Conservation (phyloP, 768 basidiomycete genomes). For the Amanita exitialis region DNA sequence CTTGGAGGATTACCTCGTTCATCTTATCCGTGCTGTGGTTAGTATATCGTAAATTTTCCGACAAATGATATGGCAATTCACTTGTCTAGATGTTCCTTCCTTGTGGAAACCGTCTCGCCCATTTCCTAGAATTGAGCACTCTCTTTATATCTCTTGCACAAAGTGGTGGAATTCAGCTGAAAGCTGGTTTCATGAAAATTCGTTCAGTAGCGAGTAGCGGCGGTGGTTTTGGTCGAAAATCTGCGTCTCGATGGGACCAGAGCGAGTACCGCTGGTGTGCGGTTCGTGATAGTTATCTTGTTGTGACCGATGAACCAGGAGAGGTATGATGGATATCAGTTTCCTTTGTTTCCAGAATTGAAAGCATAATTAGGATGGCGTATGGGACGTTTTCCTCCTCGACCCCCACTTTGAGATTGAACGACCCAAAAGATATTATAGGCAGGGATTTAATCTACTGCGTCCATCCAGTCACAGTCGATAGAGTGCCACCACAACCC, state of each 20-base stretch:
- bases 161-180: slow-evolving; percentile 80
- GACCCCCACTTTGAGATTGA: slow-evolving; percentile 85
- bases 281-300: slow-evolving; percentile 85
- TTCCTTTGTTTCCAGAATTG: slow-evolving; percentile 1
- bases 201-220: slow-evolving; percentile 41
- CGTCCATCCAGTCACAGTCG: slow-evolving; percentile 16
- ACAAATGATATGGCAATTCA: background rate
- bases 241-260: slow-evolving; percentile 44
- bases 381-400: slow-evolving; percentile 92
- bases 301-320: slow-evolving; percentile 79
- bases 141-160: slow-evolving; percentile 73
- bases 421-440: slow-evolving; percentile 83
- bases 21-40: slow-evolving; percentile 84
- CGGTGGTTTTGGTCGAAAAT: slow-evolving; percentile 55
- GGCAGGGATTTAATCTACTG: slow-evolving; percentile 70
- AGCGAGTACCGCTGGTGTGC: slow-evolving; percentile 82
- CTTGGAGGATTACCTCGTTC: slow-evolving; percentile 82
- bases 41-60: slow-evolving; percentile 15
- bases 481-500: slow-evolving; percentile 9
- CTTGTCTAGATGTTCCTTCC: slow-evolving; percentile 85
- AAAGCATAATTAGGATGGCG: slow-evolving; percentile 38
- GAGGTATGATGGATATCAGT: slow-evolving; percentile 41
- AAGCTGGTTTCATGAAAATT: slow-evolving; percentile 75
- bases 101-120: slow-evolving; percentile 77
- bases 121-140: slow-evolving; percentile 88